Evolutionary conservation across 2,329 filamentous ascomycete species (phyloP), one percentile per base, ranked within the genome.

Genomic region (Cladophialophora psammophila): DNA sequence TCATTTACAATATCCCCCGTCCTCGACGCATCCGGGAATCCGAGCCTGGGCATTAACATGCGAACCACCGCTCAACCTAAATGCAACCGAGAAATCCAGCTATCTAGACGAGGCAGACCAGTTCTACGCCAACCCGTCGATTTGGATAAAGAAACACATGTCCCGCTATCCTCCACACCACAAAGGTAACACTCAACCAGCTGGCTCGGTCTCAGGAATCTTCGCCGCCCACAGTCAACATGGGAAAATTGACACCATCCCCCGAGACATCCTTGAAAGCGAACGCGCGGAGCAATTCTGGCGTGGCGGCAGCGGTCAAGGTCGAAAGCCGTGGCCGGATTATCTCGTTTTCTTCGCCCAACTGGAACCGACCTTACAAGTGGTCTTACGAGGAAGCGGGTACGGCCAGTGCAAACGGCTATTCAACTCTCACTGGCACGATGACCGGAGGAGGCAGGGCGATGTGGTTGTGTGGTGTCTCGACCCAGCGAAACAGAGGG

Each of bases 51-150:
- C 94, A 0, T 82, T 98, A 15, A 91, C 91, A 5, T 99, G 95
- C 78, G 94, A 97, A 73, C 95, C 95, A 1, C 95, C 95, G 0
- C 80, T 99, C 12, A 81, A 90, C 73, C 84, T 93, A 0, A 82
- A 85, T 32, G 77, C 79, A 5, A 72, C 80, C 7, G 86, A 91
- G 75, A 88, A 94, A 50, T 82, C 80, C 1, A 75, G 75, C 1
- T 99, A 99, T 78, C 81, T 90, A 15, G 94, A 97, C 77, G 94
- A 99, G 81, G 94, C 93, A 7, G 94, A 97, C 76, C 85, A 90
- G 53, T 99, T 99, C 81, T 98, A 97, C 79, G 86, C 82, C 9
- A 78, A 91, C 68, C 87, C 90, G 5, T 76, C 71, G 36, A 71
- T 70, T 0, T 94, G 92, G 74, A 75, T 94, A 35, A 79, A 65